Base-by-base conservation (phyloP, 495 filamentous ascomycete species). In the Annulohypoxylon stygium region DNA sequence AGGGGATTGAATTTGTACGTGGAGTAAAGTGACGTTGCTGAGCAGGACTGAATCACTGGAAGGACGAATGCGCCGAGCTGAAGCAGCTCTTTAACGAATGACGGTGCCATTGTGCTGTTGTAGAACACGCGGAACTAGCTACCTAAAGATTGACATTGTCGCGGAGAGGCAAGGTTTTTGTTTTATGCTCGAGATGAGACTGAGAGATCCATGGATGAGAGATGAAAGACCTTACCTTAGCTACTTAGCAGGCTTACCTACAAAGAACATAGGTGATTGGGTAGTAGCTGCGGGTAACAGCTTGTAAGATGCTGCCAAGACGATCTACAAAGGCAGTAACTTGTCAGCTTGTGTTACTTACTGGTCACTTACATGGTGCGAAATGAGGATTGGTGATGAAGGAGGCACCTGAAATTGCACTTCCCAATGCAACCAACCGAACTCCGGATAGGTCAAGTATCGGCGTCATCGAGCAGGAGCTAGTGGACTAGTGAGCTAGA, bases 1-100 rank as follows among this genome's bases (percentile, higher is more conserved):
- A 86, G 78, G 8, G 85, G 85, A 48, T 85, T 78, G 65, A 86
- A 85, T 16, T 54, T 71, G 50, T 85, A 85, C 7, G 75, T 67
- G 6, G 79, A 76, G 61, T 80, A 78, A 33, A 81, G 73, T 14
- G 69, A 64, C 12, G 78, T 58, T 20, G 76, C 76, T 9, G 53
- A 68, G n/a, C 74, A 70, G 10, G 48, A 23, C n/a, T 71, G 76
- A 1, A 67, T 25, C 23, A 55, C 14, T 26, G 55, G 61, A 36
- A 67, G 67, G 66, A 62, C 41, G 67, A 74, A 37, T 23, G 67
- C 58, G 23, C 41, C 25, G 67, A 74, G 62, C 62, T 54, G 57
- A 34, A 70, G 57, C n/a, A 74, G 66, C 41, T 70, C 57, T 67
- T 50, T 61, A 70, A 61, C 55, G 67, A 74, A 70, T 41, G 71